Conservation (phyloP, 1,284 basidiomycete species). For the Caloboletus firmus region DNA sequence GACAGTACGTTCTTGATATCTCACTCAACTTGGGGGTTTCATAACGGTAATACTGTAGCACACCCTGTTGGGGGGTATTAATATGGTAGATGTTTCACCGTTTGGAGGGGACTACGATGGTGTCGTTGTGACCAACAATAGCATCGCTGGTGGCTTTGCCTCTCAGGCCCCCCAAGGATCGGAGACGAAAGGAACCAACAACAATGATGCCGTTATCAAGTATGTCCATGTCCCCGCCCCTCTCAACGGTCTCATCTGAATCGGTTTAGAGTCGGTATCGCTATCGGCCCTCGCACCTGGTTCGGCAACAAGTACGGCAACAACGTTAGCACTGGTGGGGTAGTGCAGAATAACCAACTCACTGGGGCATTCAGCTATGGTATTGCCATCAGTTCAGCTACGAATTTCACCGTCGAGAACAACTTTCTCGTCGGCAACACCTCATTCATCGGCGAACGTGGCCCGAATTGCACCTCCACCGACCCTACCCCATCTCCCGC, state of each 20-base stretch:
- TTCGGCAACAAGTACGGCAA: slow-evolving; percentile 62
- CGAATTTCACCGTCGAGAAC: slow-evolving; percentile 64
- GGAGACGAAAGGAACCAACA: slow-evolving; percentile 54
- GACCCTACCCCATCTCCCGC: slow-evolving; percentile 53
- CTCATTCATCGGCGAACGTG: slow-evolving; percentile 72
- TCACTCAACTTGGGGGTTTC: not conserved
- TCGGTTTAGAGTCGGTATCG: slow-evolving; percentile 62
- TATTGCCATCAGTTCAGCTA: slow-evolving; percentile 64
- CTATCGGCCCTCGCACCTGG: slow-evolving; percentile 78
- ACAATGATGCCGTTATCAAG: slow-evolving; percentile 68
- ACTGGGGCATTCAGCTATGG: slow-evolving; percentile 73
- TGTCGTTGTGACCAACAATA: slow-evolving; percentile 71
- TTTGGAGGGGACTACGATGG: slow-evolving; percentile 71
- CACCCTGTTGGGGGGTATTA: slow-evolving; percentile 77
- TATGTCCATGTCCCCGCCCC: slow-evolving; percentile 34
- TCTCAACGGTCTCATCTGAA: slow-evolving; percentile 1
- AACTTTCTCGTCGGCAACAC: slow-evolving; percentile 71
- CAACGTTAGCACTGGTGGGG: slow-evolving; percentile 61
- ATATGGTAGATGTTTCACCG: slow-evolving; percentile 77
- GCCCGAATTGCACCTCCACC: slow-evolving; percentile 64
- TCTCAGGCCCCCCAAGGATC: slow-evolving; percentile 42
- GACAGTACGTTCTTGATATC: slow-evolving; percentile 43
- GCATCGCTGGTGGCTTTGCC: slow-evolving; percentile 67
- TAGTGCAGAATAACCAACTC: slow-evolving; percentile 64
- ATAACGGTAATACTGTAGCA: slow-evolving; percentile 40